phyloP scores from a whole-genome alignment of 2,329 filamentous ascomycete species.

The Chrysosphaeria jannelii region DNA sequence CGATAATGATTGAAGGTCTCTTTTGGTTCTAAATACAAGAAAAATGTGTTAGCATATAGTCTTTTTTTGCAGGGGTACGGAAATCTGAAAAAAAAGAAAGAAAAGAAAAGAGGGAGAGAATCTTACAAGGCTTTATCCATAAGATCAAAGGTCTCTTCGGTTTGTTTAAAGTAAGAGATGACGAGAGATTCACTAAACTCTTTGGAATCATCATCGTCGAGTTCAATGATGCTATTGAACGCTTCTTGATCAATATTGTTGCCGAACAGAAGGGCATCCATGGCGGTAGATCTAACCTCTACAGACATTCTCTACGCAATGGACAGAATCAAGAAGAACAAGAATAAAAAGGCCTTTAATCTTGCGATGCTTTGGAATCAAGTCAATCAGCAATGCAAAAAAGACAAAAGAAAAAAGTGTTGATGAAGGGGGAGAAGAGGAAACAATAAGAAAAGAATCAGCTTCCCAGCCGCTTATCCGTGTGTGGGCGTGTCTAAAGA shows the following conservation, averaged over 20 bases:
- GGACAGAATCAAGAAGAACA: background rate
- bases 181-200: conserved; percentile 81
- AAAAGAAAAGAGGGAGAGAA: conserved; percentile 1
- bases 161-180: conserved; percentile 77
- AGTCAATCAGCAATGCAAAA: background rate
- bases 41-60: background rate
- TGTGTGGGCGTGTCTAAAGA: no score
- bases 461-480: conserved; percentile 1
- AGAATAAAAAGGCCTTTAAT: background rate
- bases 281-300: no score
- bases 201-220: conserved; percentile 73
- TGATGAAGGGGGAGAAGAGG: background rate
- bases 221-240: conserved; percentile 89
- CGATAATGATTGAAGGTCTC: conserved; percentile 42
- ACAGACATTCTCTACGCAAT: background rate
- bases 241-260: conserved; percentile 52
- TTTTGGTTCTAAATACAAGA: conserved; percentile 12
- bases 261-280: conserved; percentile 29
- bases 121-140: conserved; percentile 71
- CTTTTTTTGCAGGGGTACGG: no score
- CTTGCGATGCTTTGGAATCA: background rate
- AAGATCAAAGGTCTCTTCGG: conserved; percentile 52
- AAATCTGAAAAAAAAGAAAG: background rate
- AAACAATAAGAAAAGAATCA: background rate
- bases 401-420: background rate